A percentile compares a stretch with the other conserved stretches of the same genome.
Evolutionary conservation across 129 eudicot genomes (phyloP).

Genomic region (Heracleum sosnowskyi): DNA sequence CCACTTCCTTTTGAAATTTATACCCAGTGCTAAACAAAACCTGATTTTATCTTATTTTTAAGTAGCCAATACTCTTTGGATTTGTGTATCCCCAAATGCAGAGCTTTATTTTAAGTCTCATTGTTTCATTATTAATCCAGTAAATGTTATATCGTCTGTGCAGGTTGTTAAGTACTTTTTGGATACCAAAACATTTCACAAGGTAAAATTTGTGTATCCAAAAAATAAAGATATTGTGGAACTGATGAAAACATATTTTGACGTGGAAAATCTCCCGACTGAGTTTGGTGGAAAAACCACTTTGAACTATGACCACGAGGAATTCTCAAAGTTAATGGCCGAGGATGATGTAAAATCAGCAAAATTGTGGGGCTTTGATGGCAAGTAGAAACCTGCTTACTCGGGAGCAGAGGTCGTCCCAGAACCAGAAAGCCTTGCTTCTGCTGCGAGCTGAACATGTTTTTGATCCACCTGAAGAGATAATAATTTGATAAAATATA

Average conservation of each 20-base stretch:
- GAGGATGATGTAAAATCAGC: slow-evolving; percentile 61
- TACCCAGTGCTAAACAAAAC: not conserved
- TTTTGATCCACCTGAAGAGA: no score
- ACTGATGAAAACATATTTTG: slow-evolving; percentile 62
- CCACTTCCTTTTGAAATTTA: slow-evolving; percentile 6
- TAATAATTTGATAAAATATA: not conserved
- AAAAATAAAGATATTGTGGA: slow-evolving; percentile 79
- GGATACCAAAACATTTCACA: slow-evolving; percentile 73
- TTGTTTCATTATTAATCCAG: not conserved
- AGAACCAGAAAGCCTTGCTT: slow-evolving; percentile 29
- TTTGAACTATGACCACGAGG: slow-evolving; percentile 66
- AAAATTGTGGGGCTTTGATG: slow-evolving; percentile 56
- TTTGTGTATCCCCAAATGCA: not conserved
- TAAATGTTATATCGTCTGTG: not conserved
- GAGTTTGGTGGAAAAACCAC: slow-evolving; percentile 85
- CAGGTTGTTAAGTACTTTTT: slow-evolving; percentile 75
- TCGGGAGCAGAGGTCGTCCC: slow-evolving; percentile 41
- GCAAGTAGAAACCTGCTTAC: slow-evolving; percentile 26
- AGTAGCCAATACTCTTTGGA: not conserved
- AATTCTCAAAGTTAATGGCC: slow-evolving; percentile 63
- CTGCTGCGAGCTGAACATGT: slow-evolving; percentile 16
- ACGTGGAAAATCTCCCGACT: slow-evolving; percentile 70
- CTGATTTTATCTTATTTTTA: not conserved
- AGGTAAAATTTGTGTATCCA: slow-evolving; percentile 73
- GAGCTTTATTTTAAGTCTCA: not conserved